phyloP scores from a whole-genome alignment of 768 basidiomycete genomes.

The Pisolithus albus region DNA sequence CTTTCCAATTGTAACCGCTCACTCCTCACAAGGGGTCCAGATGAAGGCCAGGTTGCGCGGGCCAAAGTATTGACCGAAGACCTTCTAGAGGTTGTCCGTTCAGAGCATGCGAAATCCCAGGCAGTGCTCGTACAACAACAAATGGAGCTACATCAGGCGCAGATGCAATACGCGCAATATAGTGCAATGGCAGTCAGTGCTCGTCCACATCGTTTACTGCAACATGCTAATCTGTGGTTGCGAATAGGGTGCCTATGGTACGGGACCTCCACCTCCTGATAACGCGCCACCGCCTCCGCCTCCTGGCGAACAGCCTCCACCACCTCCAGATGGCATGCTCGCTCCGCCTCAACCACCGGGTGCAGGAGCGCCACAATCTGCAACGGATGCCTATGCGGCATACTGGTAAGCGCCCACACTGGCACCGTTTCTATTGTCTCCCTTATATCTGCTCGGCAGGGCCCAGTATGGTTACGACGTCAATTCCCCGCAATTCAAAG shows the following conservation, averaged over 20 bases:
- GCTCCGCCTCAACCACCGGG: constrained; percentile 31
- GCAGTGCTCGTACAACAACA: constrained; percentile 62
- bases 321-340: constrained; percentile 40
- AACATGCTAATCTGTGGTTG: constrained; percentile 7
- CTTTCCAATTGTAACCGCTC: constrained; percentile 3
- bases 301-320: constrained; percentile 46
- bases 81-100: constrained; percentile 78
- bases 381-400: constrained; percentile 49
- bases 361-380: constrained; percentile 35
- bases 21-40: constrained; percentile 51
- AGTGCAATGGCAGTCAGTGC: constrained; percentile 45
- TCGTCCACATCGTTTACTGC: constrained; percentile 11
- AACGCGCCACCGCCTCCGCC: constrained; percentile 42
- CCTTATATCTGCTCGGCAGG: constrained; percentile 34
- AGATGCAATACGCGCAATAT: constrained; percentile 74
- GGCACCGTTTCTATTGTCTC: neutral
- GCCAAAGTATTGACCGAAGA: constrained; percentile 88
- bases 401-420: constrained; percentile 40
- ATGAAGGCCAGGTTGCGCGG: constrained; percentile 77
- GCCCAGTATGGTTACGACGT: constrained; percentile 83
- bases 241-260: constrained; percentile 28
- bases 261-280: constrained; percentile 32
- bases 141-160: constrained; percentile 82
- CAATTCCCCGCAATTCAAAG: constrained; percentile 74
- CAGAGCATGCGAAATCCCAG: constrained; percentile 81